phyloP scores from a whole-genome alignment of 2,329 filamentous ascomycete species.

The Paracoccidioides lutzii region DNA sequence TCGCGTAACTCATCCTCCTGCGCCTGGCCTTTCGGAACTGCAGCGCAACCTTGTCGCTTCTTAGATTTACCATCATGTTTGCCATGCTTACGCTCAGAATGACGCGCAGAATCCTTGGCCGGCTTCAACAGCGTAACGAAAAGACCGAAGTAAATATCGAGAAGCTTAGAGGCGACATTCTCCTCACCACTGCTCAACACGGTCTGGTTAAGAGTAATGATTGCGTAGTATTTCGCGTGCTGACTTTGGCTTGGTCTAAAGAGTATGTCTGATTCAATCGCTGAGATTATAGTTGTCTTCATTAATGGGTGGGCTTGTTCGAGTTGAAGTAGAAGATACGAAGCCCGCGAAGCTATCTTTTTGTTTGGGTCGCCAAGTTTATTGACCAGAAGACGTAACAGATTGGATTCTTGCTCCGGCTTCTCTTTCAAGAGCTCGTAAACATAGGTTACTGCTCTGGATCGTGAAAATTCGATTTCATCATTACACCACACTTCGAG shows the following conservation, averaged over 20 bases:
- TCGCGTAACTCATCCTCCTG: slow-evolving; percentile 62
- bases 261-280: slow-evolving; percentile 76
- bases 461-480: slow-evolving; percentile 86
- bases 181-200: slow-evolving; percentile 78
- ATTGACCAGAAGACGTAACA: slow-evolving; percentile 82
- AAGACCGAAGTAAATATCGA: slow-evolving; percentile 84
- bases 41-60: slow-evolving; percentile 13
- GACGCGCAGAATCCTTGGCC: slow-evolving; percentile 27
- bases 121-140: slow-evolving; percentile 73
- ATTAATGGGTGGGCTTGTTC: slow-evolving; percentile 82
- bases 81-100: slow-evolving; percentile 22
- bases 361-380: slow-evolving; percentile 91
- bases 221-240: slow-evolving; percentile 86
- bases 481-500: slow-evolving; percentile 89
- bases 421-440: slow-evolving; percentile 88
- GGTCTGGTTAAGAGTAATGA: slow-evolving; percentile 95
- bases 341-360: slow-evolving; percentile 88
- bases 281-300: slow-evolving; percentile 76
- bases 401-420: slow-evolving; percentile 91
- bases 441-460: slow-evolving; percentile 77
- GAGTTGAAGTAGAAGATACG: slow-evolving; percentile 84
- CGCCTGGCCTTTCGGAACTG: slow-evolving; percentile 22
- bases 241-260: slow-evolving; percentile 76
- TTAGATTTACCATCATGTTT: slow-evolving; percentile 36
- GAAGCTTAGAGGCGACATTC: slow-evolving; percentile 61